Percentiles rank a stretch among this genome's conserved stretches.
These are phyloP conservation scores for Sporothrix brasiliensis DNA, from an alignment of 2,329 filamentous ascomycete genomes.

Conservation along the genomic window DNA sequence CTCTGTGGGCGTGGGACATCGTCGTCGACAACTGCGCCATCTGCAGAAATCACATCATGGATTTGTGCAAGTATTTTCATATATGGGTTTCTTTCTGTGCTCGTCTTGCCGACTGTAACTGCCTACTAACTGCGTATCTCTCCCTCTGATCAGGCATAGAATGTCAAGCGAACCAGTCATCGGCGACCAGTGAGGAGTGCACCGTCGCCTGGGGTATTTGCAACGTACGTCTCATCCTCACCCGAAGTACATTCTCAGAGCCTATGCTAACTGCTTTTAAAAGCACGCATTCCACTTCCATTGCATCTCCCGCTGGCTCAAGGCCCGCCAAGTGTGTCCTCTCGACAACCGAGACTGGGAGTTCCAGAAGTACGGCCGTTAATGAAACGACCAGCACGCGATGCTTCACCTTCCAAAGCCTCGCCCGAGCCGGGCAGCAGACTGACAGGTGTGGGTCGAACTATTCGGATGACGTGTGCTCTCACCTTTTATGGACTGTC, in stretches of 20 bases:
- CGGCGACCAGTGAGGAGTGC: slow-evolving; percentile 95
- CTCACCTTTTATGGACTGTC: neutral
- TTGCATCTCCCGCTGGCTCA: slow-evolving; percentile 98
- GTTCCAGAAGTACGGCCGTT: slow-evolving; percentile 95
- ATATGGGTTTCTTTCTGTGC: neutral
- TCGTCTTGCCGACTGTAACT: too few relatives aligned
- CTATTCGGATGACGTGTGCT: too few relatives aligned
- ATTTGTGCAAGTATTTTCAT: slow-evolving; percentile 69
- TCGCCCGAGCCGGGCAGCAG: neutral
- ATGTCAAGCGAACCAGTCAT: slow-evolving; percentile 97
- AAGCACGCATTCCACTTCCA: slow-evolving; percentile 99
- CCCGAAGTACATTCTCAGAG: neutral
- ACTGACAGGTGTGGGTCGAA: neutral
- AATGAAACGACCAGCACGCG: slow-evolving; percentile 30
- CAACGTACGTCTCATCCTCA: slow-evolving; percentile 70
- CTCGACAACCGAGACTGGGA: slow-evolving; percentile 99
- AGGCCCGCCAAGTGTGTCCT: slow-evolving; percentile 97
- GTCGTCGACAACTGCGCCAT: slow-evolving; percentile 99
- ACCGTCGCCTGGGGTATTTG: slow-evolving; percentile 99
- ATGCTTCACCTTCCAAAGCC: neutral
- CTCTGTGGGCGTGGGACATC: slow-evolving; percentile 99
- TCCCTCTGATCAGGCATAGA: slow-evolving; percentile 72
- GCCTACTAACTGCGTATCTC: slow-evolving; percentile 14
- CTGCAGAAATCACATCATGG: slow-evolving; percentile 99
- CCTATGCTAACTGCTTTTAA: slow-evolving; percentile 18